Percentiles rank a stretch among this genome's conserved stretches.
phyloP scores from a whole-genome alignment of 257 asterid species.

The Striga asiatica region DNA sequence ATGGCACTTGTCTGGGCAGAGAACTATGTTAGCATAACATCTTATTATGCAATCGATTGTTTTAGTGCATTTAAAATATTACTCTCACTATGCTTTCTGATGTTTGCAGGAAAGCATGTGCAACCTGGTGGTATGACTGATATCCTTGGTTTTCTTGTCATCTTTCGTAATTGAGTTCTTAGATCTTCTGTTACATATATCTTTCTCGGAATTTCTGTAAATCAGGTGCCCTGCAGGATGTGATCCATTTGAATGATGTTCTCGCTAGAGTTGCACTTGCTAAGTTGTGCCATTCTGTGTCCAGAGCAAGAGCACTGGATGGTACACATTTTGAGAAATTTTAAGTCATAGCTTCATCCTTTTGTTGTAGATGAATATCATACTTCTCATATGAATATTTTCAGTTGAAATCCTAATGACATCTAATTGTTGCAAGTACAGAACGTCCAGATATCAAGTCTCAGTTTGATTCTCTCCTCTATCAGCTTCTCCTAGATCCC shows the following conservation, averaged over 20 bases:
- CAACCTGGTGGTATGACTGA: slow-evolving; percentile 81
- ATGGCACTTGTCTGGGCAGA: slow-evolving; percentile 3
- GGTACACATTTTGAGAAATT: slow-evolving; percentile 39
- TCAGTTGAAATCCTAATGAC: slow-evolving; percentile 15
- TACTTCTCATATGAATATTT: not conserved
- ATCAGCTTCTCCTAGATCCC: slow-evolving; percentile 95
- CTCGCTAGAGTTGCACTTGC: slow-evolving; percentile 99
- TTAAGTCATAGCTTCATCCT: slow-evolving; percentile 6
- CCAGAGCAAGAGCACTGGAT: slow-evolving; percentile 87
- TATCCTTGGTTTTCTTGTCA: slow-evolving; percentile 13
- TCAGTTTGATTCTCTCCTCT: slow-evolving; percentile 78
- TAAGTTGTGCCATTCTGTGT: slow-evolving; percentile 75
- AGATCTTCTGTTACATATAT: slow-evolving; percentile 16
- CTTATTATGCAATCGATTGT: not conserved
- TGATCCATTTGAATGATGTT: slow-evolving; percentile 96
- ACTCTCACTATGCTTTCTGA: slow-evolving; percentile 17
- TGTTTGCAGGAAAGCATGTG: slow-evolving; percentile 70
- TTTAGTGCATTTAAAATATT: not conserved
- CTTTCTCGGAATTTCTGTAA: slow-evolving; percentile 27
- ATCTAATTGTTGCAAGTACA: slow-evolving; percentile 26
- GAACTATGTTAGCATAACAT: not conserved
- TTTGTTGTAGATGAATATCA: slow-evolving; percentile 6
- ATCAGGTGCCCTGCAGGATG: slow-evolving; percentile 92
- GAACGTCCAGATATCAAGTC: slow-evolving; percentile 85
- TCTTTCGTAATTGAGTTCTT: slow-evolving; percentile 17